A percentile compares a stretch with the other conserved stretches of the same genome.
phyloP scores from a whole-genome alignment of 2,329 filamentous ascomycete genomes.

The Mycosphaerella sp. region DNA sequence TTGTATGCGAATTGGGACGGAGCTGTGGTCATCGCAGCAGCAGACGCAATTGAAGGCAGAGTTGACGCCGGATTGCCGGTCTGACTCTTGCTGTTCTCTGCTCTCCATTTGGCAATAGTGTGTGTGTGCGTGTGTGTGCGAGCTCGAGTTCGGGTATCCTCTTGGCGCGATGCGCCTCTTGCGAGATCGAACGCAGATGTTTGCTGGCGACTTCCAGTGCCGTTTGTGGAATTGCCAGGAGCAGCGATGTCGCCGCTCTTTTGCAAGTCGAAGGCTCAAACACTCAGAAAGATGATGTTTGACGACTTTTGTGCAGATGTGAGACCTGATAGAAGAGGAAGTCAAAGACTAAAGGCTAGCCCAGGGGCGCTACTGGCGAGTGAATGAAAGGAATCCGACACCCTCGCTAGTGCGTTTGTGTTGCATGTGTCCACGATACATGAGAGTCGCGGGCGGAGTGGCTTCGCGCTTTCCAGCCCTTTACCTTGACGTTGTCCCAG shows the following conservation, averaged over 20 bases:
- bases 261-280: neutral
- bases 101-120: neutral
- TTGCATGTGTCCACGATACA: slow-evolving; percentile 2
- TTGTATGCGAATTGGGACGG: neutral
- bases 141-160: neutral
- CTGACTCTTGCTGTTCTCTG: neutral
- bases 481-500: slow-evolving; percentile 18
- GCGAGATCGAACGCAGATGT: neutral
- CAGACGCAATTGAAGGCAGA: neutral
- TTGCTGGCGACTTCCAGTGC: neutral
- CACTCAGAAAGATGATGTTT: neutral
- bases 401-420: neutral
- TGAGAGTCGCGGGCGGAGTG: slow-evolving; percentile 2
- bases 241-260: too few species aligned
- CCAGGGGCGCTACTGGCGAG: too few species aligned
- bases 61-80: neutral
- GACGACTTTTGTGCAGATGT: neutral
- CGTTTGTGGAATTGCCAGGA: too few species aligned
- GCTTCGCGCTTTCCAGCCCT: slow-evolving; percentile 10
- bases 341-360: too few species aligned
- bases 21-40: slow-evolving; percentile 1
- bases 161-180: neutral
- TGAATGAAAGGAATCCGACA: too few species aligned
- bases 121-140: neutral
- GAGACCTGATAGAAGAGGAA: neutral